Base-by-base conservation (phyloP, 2,329 filamentous ascomycete species). In the Didymellaceae sp. region DNA sequence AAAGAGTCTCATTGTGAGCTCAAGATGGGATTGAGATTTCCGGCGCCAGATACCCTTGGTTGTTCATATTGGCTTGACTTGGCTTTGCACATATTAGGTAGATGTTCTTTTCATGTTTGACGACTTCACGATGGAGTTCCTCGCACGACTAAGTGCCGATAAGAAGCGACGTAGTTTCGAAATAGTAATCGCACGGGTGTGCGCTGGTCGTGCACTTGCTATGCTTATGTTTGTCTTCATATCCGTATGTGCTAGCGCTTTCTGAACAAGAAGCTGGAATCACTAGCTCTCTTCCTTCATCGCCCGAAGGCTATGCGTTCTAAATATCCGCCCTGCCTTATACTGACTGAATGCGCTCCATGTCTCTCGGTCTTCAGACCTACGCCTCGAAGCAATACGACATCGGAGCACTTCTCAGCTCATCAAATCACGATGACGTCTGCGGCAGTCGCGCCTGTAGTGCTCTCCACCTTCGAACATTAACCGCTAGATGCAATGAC, bases 41-140 rank as follows among this genome's bases (percentile, higher is more conserved):
- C 26, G 30, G 40, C 40, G 30, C 40, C 40, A 43, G 40, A 43
- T 43, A 43, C 40, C 40, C 40, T 43, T 43, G 40, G 30, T 34
- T 43, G 40, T 43, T 43, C 30, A 43, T 34, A 34, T 43, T 43
- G 16, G n/a, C 14, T 33, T 43, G 21, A 13, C 20, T 13, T 18
- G 14, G 20, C 26, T n/a, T 34, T 43, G 40, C 31, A 43, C 21
- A 43, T 43, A 43, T 16, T 33, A 32, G 39, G 18, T 42, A 33
- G 38, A 21, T 13, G 38, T 30, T 24, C 21, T n/a, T 11, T 28
- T 16, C 11, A 24, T 32, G 16, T 40, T 30, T 26, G 24, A 43
- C 31, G 30, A 9, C 20, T 33, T 41, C 25, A 32, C 20, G 26
- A 20, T 5, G 13, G n/a, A n/a, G 26, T 9, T 18, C n/a, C n/a